Evolutionary conservation across 768 basidiomycete genomes (phyloP).

Genomic region (Roridomyces roridus): DNA sequence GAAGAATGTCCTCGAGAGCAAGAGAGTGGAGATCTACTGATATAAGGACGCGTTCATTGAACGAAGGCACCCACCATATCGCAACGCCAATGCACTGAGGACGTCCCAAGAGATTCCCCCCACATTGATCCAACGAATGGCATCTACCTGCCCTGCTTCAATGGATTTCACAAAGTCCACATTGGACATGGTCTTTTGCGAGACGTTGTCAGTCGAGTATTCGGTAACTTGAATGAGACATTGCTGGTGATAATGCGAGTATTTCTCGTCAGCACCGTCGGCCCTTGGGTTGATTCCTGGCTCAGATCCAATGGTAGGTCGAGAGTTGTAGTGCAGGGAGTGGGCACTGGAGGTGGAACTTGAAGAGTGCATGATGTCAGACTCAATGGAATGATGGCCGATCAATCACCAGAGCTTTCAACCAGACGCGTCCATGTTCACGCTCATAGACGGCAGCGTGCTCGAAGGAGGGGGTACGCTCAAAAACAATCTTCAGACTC

Average conservation of each 20-base stretch:
- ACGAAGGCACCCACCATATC: slow-evolving; percentile 9
- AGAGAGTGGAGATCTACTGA: slow-evolving; percentile 53
- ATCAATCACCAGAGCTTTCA: too few species aligned
- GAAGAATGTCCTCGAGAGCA: slow-evolving; percentile 53
- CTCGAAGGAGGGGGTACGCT: slow-evolving; percentile 65
- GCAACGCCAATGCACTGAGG: slow-evolving; percentile 8
- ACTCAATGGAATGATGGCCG: too few species aligned
- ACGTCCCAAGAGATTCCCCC: slow-evolving; percentile 22
- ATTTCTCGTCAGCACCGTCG: slow-evolving; percentile 2
- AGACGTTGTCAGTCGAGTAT: slow-evolving; percentile 12
- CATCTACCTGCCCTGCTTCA: neutral
- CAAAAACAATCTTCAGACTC: neutral
- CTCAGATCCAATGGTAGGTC: slow-evolving; percentile 11
- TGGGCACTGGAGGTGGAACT: neutral
- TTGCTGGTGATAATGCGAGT: slow-evolving; percentile 2
- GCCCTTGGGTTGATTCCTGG: slow-evolving; percentile 14
- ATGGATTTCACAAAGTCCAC: slow-evolving; percentile 4
- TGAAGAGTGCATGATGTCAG: neutral
- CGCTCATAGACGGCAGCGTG: slow-evolving; percentile 52
- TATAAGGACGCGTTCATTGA: neutral
- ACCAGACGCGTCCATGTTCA: too few species aligned
- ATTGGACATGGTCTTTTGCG: slow-evolving; percentile 4
- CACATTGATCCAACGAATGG: slow-evolving; percentile 20
- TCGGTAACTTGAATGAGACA: slow-evolving; percentile 17
- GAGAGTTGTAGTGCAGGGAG: neutral